phyloP scores from a whole-genome alignment of 129 eudicot genomes.

The Mikania micrantha region DNA sequence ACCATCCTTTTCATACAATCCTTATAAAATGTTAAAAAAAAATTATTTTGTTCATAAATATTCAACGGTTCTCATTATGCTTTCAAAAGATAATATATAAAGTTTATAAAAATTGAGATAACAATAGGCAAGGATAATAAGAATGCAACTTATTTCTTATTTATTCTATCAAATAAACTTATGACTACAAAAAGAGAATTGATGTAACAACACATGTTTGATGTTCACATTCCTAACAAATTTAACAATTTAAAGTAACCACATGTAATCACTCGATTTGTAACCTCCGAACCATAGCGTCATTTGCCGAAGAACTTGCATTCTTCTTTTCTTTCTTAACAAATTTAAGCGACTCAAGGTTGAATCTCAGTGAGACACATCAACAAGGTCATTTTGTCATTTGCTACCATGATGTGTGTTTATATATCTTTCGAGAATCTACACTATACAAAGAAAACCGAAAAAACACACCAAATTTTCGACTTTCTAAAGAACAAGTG shows the following conservation, averaged over 20 bases:
- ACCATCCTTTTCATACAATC: neutral
- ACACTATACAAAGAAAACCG: conserved; percentile 44
- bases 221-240: conserved; percentile 27
- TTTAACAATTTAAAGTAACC: conserved; percentile 17
- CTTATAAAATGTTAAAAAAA: no score
- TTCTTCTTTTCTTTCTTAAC: conserved; percentile 12
- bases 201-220: conserved; percentile 19
- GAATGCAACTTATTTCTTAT: conserved; percentile 24
- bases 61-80: neutral
- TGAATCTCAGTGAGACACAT: conserved; percentile 20
- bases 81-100: neutral
- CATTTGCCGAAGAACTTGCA: conserved; percentile 18
- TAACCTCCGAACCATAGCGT: conserved; percentile 25
- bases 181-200: conserved; percentile 31
- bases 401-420: conserved; percentile 11
- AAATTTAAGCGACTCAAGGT: neutral
- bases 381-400: conserved; percentile 14
- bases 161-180: conserved; percentile 19
- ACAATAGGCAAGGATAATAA: neutral
- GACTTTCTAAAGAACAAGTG: conserved; percentile 30
- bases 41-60: no score
- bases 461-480: conserved; percentile 36
- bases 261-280: conserved; percentile 37
- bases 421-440: conserved; percentile 32
- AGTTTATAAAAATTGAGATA: neutral